Evolutionary conservation across 2,329 filamentous ascomycete species (phyloP).

Genomic region (Aspergillus novofumigatus): DNA sequence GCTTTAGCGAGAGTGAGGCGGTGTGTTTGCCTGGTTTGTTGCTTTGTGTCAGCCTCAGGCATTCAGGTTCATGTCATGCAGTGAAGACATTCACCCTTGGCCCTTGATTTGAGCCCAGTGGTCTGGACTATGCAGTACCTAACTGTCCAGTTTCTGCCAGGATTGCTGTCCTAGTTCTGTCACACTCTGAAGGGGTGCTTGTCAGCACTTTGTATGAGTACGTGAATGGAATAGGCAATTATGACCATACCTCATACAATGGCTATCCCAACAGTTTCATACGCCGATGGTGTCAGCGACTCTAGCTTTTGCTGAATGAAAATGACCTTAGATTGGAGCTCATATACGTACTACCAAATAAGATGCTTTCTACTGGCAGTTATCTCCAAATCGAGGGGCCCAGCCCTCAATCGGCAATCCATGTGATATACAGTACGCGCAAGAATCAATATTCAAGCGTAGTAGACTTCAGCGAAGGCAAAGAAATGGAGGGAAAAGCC

Average conservation of each 20-base stretch:
- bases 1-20: slow-evolving; percentile 21
- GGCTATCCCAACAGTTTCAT: background rate
- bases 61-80: background rate
- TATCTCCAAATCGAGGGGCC: too few relatives aligned
- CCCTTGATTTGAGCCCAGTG: background rate
- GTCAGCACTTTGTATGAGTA: background rate
- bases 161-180: background rate
- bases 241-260: background rate
- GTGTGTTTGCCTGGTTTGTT: slow-evolving; percentile 18
- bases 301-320: background rate
- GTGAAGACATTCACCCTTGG: background rate
- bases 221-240: background rate
- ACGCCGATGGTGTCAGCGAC: too few relatives aligned
- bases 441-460: background rate
- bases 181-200: background rate
- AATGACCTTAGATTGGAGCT: too few relatives aligned
- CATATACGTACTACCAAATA: too few relatives aligned
- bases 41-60: slow-evolving; percentile 11
- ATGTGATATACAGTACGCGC: background rate
- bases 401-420: background rate
- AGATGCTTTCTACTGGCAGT: too few relatives aligned
- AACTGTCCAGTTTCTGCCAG: too few relatives aligned
- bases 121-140: too few relatives aligned
- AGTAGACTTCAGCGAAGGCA: too few relatives aligned
- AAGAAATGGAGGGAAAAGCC: too few relatives aligned